Percentiles rank a stretch among this genome's conserved stretches.
phyloP scores from a whole-genome alignment of 176 grass and related monocot species.

The Triticum timopheevii region DNA sequence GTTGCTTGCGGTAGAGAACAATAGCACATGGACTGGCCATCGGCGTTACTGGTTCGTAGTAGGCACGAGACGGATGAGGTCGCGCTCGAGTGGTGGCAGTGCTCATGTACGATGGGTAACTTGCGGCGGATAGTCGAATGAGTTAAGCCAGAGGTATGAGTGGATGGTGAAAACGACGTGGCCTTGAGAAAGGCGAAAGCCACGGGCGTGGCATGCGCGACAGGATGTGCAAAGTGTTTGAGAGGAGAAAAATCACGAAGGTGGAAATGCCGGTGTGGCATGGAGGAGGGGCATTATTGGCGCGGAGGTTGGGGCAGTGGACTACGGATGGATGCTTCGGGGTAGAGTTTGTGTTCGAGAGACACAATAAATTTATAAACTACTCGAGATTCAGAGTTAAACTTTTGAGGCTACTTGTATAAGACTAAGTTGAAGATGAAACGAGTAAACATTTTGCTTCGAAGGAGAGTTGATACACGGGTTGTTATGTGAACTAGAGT shows the following conservation, averaged over 20 bases:
- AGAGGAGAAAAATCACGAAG: too few relatives aligned
- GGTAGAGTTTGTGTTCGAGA: too few relatives aligned
- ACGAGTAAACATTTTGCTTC: too few relatives aligned
- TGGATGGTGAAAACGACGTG: neutral
- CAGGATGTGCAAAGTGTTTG: neutral
- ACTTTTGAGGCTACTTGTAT: too few relatives aligned
- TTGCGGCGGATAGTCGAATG: slow-evolving; percentile 13
- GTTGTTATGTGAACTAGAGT: too few relatives aligned
- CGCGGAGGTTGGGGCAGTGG: neutral
- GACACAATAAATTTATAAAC: too few relatives aligned
- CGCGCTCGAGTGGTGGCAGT: neutral
- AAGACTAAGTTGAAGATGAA: too few relatives aligned
- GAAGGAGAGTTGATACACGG: too few relatives aligned
- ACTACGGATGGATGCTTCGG: neutral
- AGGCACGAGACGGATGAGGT: neutral
- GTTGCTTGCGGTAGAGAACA: slow-evolving; percentile 21
- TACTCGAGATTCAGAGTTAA: too few relatives aligned
- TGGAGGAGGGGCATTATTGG: neutral
- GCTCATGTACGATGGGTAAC: neutral
- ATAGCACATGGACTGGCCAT: slow-evolving; percentile 27
- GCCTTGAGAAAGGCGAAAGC: slow-evolving; percentile 31
- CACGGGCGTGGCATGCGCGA: neutral
- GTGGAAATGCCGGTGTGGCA: neutral
- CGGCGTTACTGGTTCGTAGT: neutral
- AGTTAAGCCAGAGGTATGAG: neutral